Conservation (phyloP, 176 grass and related monocot genomes). For the Eragrostis curvula region DNA sequence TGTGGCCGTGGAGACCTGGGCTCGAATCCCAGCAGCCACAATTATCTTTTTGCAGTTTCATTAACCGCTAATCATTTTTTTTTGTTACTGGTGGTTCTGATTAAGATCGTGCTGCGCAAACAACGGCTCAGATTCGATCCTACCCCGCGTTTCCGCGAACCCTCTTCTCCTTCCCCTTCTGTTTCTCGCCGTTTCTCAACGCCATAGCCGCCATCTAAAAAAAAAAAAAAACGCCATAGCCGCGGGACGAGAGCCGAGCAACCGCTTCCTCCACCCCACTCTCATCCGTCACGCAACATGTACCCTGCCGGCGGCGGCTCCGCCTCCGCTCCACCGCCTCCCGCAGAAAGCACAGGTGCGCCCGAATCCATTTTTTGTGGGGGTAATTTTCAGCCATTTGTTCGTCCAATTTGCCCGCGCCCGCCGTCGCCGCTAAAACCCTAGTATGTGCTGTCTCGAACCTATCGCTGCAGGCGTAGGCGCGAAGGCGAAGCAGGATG, state of each 20-base stretch:
- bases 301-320: slow-evolving; percentile 7
- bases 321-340: neutral
- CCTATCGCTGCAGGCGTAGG: slow-evolving; percentile 31
- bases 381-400: neutral
- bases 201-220: neutral
- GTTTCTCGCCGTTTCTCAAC: neutral
- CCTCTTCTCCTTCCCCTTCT: neutral
- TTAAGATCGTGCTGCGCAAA: neutral
- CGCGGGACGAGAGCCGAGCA: neutral
- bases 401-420: neutral
- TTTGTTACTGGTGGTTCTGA: too few relatives aligned
- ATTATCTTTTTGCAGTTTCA: fast-evolving
- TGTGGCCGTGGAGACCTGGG: slow-evolving; percentile 94
- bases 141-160: neutral
- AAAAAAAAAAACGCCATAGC: neutral
- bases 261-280: neutral
- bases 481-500: neutral
- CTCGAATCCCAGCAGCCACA: slow-evolving; percentile 98
- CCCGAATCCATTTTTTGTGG: neutral
- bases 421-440: slow-evolving; percentile 41
- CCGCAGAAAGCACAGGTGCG: slow-evolving; percentile 26
- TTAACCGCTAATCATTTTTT: neutral
- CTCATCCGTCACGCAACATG: slow-evolving; percentile 29
- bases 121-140: slow-evolving; percentile 26
- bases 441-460: slow-evolving; percentile 25